A percentile compares a stretch with the other conserved stretches of the same genome.
Evolutionary conservation across 2,329 filamentous ascomycete species (phyloP).

Genomic region (Blumeria hordei): DNA sequence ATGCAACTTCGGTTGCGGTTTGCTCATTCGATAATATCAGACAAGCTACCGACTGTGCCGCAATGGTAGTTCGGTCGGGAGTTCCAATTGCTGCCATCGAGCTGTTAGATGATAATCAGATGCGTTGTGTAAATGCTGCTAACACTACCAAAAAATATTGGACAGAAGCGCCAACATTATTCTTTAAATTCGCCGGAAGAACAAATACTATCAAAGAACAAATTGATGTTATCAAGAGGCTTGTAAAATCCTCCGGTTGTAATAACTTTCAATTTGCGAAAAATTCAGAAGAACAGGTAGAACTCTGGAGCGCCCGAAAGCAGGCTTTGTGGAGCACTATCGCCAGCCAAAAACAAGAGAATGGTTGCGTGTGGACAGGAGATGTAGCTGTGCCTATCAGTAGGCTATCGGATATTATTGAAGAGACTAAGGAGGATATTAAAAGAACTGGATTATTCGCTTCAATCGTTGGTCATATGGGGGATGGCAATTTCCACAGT

Average conservation of each 20-base stretch:
- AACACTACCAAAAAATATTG: constrained; percentile 42
- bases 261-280: constrained; percentile 57
- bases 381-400: constrained; percentile 71
- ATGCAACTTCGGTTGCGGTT: constrained; percentile 60
- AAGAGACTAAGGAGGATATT: constrained; percentile 45
- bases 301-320: constrained; percentile 67
- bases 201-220: constrained; percentile 53
- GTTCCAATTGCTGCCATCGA: constrained; percentile 80
- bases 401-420: constrained; percentile 48
- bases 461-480: constrained; percentile 46
- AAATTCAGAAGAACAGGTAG: constrained; percentile 41
- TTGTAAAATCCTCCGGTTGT: constrained; percentile 36
- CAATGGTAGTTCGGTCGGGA: constrained; percentile 54
- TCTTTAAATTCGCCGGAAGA: constrained; percentile 67
- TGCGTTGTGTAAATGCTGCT: constrained; percentile 42
- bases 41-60: constrained; percentile 35
- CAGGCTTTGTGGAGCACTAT: constrained; percentile 65
- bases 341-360: constrained; percentile 31
- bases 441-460: constrained; percentile 30
- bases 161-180: constrained; percentile 51
- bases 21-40: constrained; percentile 28
- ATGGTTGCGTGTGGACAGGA: constrained; percentile 63
- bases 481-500: constrained; percentile 57
- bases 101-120: constrained; percentile 79
- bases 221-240: constrained; percentile 36